Conservation (phyloP, 345 rosid genomes). For the Reutealis trisperma region DNA sequence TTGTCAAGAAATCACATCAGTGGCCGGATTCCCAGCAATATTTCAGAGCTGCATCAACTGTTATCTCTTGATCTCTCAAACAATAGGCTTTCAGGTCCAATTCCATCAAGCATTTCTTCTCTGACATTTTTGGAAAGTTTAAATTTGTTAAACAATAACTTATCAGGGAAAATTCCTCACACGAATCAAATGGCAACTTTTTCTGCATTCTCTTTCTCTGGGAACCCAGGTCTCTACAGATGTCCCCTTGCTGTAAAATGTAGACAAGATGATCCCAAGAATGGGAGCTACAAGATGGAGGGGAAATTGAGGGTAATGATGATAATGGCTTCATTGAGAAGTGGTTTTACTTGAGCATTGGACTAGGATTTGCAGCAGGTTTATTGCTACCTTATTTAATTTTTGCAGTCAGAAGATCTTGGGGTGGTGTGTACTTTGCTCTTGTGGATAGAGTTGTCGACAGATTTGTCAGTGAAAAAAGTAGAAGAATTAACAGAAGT, state of each 20-base stretch:
- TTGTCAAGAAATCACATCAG: constrained; percentile 38
- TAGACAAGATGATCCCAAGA: background rate
- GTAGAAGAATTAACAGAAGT: too few species aligned
- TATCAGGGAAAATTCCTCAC: constrained; percentile 42
- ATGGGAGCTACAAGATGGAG: too few species aligned
- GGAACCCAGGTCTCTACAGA: constrained; percentile 46
- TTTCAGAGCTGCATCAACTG: constrained; percentile 37
- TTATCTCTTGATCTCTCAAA: constrained; percentile 52
- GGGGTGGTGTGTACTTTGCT: too few species aligned
- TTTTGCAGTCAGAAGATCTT: too few species aligned
- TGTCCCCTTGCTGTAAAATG: constrained; percentile 33
- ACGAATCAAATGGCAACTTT: constrained; percentile 39
- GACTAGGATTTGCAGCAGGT: too few species aligned
- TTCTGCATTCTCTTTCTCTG: constrained; percentile 33
- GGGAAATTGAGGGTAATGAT: background rate
- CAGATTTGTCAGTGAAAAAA: too few species aligned
- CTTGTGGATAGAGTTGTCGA: too few species aligned
- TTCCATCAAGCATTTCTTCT: constrained; percentile 41
- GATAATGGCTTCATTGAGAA: too few species aligned
- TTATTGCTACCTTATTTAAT: too few species aligned
- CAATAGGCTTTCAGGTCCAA: constrained; percentile 42
- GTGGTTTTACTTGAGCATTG: too few species aligned
- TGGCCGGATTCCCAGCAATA: constrained; percentile 33
- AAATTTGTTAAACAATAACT: constrained; percentile 35
- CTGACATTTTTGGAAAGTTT: constrained; percentile 36